Base-by-base conservation (phyloP, 1,139 yeast genomes). In the Magnusiomyces paraingens region DNA sequence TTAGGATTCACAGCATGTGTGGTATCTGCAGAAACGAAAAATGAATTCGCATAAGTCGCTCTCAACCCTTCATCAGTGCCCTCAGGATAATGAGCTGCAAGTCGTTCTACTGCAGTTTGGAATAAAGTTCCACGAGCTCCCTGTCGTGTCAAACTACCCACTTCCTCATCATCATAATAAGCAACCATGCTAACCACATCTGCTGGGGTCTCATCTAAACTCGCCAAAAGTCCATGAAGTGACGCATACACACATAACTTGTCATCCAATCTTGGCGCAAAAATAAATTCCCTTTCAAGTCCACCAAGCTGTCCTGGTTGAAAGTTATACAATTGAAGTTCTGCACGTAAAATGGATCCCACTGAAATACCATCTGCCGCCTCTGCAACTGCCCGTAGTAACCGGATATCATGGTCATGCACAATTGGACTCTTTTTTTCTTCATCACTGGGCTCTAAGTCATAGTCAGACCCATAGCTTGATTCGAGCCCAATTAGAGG, bases 1-100 rank as follows among this genome's bases (percentile, higher is more conserved):
- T 91, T 91, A 58, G 97, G 97, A 69, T 91, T 95, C 52, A 88
- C 85, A 40, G 96, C 97, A 67, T 91, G 98, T 1, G 96, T 93
- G 74, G 87, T 93, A 67, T 91, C 98, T 0, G 95, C 85, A 0
- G 96, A 89, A 55, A 90, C 73, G 62, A 90, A 79, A 71, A 90
- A 89, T 1, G 97, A 88, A 66, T 83, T 85, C 17, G 75, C 74
- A 45, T 58, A 62, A 1, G 71, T 59, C 54, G 61, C 66, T 11
- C 80, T 62, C 44, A 61, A 60, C 56, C 58, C 57, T 38, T 51
- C 54, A 18, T 61, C 62, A 32, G 78, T 66, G 6, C 82, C 82
- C 81, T 82, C 59, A 47, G 75, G 75, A 10, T 73, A 69, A 39
- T 80, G 65, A 12, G 73, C 73, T 2, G 88, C 76, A 53, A 90